Percentiles rank a stretch among this genome's conserved stretches.
phyloP scores from a whole-genome alignment of 1,284 basidiomycete species.

The Rhodotorula sp. region DNA sequence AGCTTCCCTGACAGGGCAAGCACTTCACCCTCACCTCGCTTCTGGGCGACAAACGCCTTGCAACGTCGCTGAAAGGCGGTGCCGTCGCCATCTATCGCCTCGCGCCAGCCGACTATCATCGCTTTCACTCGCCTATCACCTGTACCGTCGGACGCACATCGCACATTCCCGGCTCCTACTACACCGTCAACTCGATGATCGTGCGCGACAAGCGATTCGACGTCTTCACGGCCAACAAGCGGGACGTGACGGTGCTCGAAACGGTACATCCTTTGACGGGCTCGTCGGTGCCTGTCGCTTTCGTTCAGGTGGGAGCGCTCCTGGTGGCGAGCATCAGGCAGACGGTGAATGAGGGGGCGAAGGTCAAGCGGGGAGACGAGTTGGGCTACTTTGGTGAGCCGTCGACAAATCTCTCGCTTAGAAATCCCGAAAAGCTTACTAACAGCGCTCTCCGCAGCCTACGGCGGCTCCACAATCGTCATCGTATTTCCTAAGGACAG shows the following conservation, averaged over 20 bases:
- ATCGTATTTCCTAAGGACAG: slow-evolving; percentile 77
- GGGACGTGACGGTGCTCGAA: slow-evolving; percentile 23
- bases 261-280: not conserved
- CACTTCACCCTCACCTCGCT: slow-evolving; percentile 67
- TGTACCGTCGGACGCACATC: slow-evolving; percentile 57
- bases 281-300: slow-evolving; percentile 17
- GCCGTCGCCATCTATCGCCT: slow-evolving; percentile 79
- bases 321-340: slow-evolving; percentile 55
- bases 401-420: not conserved
- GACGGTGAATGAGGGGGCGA: slow-evolving; percentile 50
- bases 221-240: slow-evolving; percentile 68
- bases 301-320: slow-evolving; percentile 53
- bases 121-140: slow-evolving; percentile 67
- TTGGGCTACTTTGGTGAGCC: slow-evolving; percentile 57
- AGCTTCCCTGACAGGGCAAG: slow-evolving; percentile 67
- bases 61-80: slow-evolving; percentile 57
- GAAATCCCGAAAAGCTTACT: slow-evolving; percentile 45
- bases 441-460: slow-evolving; percentile 57
- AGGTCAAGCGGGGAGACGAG: slow-evolving; percentile 54
- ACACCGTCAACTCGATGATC: slow-evolving; percentile 72
- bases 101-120: slow-evolving; percentile 92
- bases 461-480: slow-evolving; percentile 88
- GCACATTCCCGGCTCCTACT: slow-evolving; percentile 49
- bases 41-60: slow-evolving; percentile 56
- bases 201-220: slow-evolving; percentile 66